A percentile compares a stretch with the other conserved stretches of the same genome.
These are phyloP conservation scores for Geotrichum carabidarum DNA, from an alignment of 1,139 yeast genomes.

Conservation along the genomic window DNA sequence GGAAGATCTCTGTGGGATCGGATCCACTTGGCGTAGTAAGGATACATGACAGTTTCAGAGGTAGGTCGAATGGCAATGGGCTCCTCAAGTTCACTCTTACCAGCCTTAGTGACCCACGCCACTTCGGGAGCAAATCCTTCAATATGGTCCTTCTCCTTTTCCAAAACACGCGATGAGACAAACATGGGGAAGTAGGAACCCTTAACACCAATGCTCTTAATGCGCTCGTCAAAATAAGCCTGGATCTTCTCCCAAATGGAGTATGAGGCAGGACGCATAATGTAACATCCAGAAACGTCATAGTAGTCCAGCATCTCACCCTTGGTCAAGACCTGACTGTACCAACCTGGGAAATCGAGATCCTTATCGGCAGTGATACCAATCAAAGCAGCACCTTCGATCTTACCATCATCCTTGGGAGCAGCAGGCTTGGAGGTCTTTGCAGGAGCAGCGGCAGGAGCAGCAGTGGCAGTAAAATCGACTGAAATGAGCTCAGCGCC, in stretches of 20 bases:
- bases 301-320: constrained; percentile 98
- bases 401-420: constrained; percentile 39
- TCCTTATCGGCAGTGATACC: constrained; percentile 95
- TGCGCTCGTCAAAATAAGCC: constrained; percentile 71
- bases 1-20: constrained; percentile 98
- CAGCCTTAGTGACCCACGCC: constrained; percentile 99
- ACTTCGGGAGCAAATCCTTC: constrained; percentile 99
- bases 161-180: constrained; percentile 85
- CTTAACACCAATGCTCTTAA: constrained; percentile 83
- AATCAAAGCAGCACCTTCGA: constrained; percentile 86
- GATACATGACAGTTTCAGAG: constrained; percentile 99
- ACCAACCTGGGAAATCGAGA: constrained; percentile 93
- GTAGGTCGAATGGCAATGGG: constrained; percentile 99
- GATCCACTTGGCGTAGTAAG: constrained; percentile 98
- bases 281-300: constrained; percentile 98
- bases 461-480: constrained; percentile 52
- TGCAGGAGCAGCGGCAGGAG: constrained; percentile 31
- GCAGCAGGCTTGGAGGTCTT: constrained; percentile 16
- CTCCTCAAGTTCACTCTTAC: constrained; percentile 88
- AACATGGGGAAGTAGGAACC: constrained; percentile 99
- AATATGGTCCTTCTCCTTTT: constrained; percentile 96
- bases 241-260: constrained; percentile 93
- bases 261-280: constrained; percentile 93
- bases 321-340: constrained; percentile 89
- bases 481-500: constrained; percentile 53